These are phyloP conservation scores for Daedalea quercina DNA, from an alignment of 768 basidiomycete genomes.

Conservation along the genomic window DNA sequence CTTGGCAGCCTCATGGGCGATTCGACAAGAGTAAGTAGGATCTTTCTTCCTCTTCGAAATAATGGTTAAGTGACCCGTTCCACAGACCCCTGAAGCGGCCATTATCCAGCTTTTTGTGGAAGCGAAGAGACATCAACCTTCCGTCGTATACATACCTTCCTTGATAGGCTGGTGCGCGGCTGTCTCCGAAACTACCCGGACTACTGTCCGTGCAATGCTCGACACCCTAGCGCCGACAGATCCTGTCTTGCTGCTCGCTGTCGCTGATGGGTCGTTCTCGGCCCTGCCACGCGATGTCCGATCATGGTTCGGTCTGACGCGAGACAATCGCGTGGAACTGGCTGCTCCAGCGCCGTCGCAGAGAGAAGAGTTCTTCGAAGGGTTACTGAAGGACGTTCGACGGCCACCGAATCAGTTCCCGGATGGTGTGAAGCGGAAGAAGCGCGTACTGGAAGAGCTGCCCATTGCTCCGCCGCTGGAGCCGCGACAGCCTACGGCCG, in stretches of 20 bases:
- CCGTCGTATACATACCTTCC: slow-evolving; percentile 91
- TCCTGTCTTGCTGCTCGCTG: slow-evolving; percentile 85
- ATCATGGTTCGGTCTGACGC: slow-evolving; percentile 81
- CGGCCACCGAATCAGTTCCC: slow-evolving; percentile 84
- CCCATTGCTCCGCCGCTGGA: slow-evolving; percentile 88
- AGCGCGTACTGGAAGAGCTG: slow-evolving; percentile 78
- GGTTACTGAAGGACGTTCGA: slow-evolving; percentile 60
- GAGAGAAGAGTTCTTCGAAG: slow-evolving; percentile 69
- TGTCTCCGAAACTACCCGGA: slow-evolving; percentile 76
- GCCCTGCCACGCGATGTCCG: slow-evolving; percentile 77
- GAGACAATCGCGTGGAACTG: slow-evolving; percentile 70
- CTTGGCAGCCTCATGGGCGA: slow-evolving; percentile 85
- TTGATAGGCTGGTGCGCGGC: slow-evolving; percentile 81
- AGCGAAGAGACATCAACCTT: slow-evolving; percentile 95
- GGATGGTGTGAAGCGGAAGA: slow-evolving; percentile 79
- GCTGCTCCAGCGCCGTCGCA: slow-evolving; percentile 43
- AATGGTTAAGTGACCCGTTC: neutral
- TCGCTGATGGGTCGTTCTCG: slow-evolving; percentile 72
- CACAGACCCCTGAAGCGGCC: slow-evolving; percentile 82
- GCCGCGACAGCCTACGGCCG: slow-evolving; percentile 72
- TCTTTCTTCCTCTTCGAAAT: neutral
- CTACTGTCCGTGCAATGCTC: slow-evolving; percentile 85
- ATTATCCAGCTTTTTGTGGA: slow-evolving; percentile 95
- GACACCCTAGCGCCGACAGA: slow-evolving; percentile 89
- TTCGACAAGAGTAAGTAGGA: slow-evolving; percentile 67